Evolutionary conservation across 352 stramenopile species (phyloP).

Genomic region (Phytophthora tentaculata): DNA sequence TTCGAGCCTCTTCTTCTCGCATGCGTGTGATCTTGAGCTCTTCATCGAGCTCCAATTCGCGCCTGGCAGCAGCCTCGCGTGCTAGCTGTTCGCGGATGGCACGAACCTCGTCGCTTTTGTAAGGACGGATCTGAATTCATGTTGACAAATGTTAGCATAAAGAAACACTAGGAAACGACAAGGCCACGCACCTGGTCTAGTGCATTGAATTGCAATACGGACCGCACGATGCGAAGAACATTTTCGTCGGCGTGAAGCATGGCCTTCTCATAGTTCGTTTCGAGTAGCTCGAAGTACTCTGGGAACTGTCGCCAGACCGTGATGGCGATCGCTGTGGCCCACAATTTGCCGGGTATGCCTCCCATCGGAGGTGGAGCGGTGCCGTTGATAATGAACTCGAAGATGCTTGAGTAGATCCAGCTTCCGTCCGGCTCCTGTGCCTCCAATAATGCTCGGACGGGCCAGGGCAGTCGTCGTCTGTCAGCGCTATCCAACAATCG

Average conservation of each 20-base stretch:
- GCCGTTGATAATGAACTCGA: constrained; percentile 60
- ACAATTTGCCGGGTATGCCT: constrained; percentile 59
- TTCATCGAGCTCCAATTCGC: constrained; percentile 54
- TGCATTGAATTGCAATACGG: constrained; percentile 47
- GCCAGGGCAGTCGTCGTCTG: constrained; percentile 39
- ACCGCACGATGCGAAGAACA: constrained; percentile 49
- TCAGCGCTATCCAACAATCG: constrained; percentile 37
- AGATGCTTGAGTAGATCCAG: constrained; percentile 64
- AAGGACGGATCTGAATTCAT: constrained; percentile 55
- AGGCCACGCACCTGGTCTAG: constrained; percentile 40
- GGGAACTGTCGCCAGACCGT: constrained; percentile 63
- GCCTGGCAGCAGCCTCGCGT: constrained; percentile 49
- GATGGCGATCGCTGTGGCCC: constrained; percentile 65
- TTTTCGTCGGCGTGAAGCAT: constrained; percentile 70
- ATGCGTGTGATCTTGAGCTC: constrained; percentile 34
- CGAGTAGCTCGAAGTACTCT: constrained; percentile 64
- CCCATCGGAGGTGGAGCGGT: constrained; percentile 46
- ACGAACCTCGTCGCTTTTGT: constrained; percentile 57
- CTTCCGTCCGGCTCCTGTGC: constrained; percentile 70
- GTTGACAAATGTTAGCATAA: neutral
- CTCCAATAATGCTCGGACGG: constrained; percentile 49
- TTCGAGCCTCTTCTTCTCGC: constrained; percentile 41
- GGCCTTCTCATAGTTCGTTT: constrained; percentile 60
- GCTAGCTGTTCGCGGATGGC: constrained; percentile 53
- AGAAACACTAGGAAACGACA: neutral